These are phyloP conservation scores for Coccomyxa subellipsoidea DNA, from an alignment of 163 green algal genomes.

Conservation along the genomic window DNA sequence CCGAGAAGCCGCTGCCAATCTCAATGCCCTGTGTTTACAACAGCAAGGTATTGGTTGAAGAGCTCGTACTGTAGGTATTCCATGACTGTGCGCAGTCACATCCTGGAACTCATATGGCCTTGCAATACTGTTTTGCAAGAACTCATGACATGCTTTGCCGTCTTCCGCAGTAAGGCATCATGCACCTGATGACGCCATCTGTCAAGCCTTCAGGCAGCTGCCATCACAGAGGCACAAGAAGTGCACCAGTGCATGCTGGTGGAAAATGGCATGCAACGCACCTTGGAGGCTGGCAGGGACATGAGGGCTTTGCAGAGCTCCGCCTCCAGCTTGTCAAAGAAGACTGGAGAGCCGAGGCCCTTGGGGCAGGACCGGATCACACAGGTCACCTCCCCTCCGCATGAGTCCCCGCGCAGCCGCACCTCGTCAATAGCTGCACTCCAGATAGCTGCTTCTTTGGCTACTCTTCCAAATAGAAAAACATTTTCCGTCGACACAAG, in stretches of 20 bases:
- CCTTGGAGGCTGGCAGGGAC: slow-evolving; percentile 87
- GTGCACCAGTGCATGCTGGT: too few species aligned
- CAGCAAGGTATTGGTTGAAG: too few species aligned
- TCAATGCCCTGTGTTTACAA: slow-evolving; percentile 98
- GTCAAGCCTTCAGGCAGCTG: too few species aligned
- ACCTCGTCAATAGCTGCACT: slow-evolving; percentile 92
- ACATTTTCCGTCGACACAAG: not conserved
- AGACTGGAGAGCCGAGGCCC: slow-evolving; percentile 91
- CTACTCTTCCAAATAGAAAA: not conserved
- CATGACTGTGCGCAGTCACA: too few species aligned
- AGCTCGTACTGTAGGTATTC: too few species aligned
- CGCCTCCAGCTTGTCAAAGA: slow-evolving; percentile 99
- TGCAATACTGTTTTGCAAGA: too few species aligned
- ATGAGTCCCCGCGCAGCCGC: slow-evolving; percentile 85
- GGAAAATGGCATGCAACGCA: too few species aligned
- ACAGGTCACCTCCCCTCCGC: slow-evolving; percentile 95
- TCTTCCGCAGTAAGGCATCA: too few species aligned
- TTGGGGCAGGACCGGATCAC: slow-evolving; percentile 83
- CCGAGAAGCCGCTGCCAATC: slow-evolving; percentile 93
- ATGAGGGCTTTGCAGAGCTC: slow-evolving; percentile 96
- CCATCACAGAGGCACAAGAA: too few species aligned
- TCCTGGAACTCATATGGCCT: too few species aligned
- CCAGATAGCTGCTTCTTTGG: not conserved
- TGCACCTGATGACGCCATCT: too few species aligned
- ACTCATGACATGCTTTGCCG: too few species aligned